phyloP scores from a whole-genome alignment of 1,284 basidiomycete genomes.

The Tylopilus sp. region DNA sequence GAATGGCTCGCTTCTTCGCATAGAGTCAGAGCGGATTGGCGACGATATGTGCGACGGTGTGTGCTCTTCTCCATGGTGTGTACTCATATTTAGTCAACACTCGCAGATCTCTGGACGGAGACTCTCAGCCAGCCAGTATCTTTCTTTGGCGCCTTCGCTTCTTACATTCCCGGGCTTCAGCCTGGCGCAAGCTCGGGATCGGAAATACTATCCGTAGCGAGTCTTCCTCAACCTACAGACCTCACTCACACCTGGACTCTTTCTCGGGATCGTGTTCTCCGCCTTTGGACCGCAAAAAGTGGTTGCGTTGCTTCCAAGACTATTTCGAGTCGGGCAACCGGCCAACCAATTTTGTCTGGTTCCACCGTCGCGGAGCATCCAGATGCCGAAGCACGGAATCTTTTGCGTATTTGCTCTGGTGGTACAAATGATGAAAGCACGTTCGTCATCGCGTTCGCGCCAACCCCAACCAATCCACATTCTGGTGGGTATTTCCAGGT shows the following conservation, averaged over 20 bases:
- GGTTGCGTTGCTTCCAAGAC: constrained; percentile 63
- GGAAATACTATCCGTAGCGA: constrained; percentile 64
- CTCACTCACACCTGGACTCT: constrained; percentile 76
- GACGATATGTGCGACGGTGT: constrained; percentile 55
- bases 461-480: constrained; percentile 54
- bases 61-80: constrained; percentile 10
- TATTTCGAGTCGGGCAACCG: constrained; percentile 35
- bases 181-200: constrained; percentile 43
- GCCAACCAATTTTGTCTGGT: constrained; percentile 23
- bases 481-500: constrained; percentile 72
- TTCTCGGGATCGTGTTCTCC: constrained; percentile 81
- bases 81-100: constrained; percentile 7
- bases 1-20: constrained; percentile 69
- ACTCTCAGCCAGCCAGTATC: constrained; percentile 56
- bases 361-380: constrained; percentile 46
- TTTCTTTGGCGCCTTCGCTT: constrained; percentile 61
- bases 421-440: constrained; percentile 42
- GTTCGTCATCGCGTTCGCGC: constrained; percentile 59
- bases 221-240: constrained; percentile 68
- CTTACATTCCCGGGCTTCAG: constrained; percentile 58
- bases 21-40: constrained; percentile 59
- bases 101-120: constrained; percentile 65
- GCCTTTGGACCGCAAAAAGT: constrained; percentile 74
- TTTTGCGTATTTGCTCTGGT: constrained; percentile 55
- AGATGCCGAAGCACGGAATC: constrained; percentile 54